A percentile compares a stretch with the other conserved stretches of the same genome.
Evolutionary conservation across 1,284 basidiomycete genomes (phyloP).

Genomic region (Heterobasidion annosum): DNA sequence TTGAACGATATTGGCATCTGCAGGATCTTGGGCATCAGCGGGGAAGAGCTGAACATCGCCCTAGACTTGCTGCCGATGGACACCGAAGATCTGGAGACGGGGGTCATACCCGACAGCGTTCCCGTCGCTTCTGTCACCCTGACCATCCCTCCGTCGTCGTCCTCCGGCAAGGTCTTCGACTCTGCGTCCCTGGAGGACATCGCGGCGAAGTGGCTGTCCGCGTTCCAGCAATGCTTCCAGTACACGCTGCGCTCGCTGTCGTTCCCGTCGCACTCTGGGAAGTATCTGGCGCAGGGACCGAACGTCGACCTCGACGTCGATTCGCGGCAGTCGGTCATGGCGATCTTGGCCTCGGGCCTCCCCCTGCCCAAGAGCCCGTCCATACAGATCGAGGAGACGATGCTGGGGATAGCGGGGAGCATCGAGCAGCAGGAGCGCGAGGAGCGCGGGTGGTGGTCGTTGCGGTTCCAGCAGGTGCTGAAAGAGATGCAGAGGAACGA

Average conservation of each 20-base stretch:
- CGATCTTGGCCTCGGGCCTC: constrained; percentile 49
- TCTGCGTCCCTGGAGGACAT: constrained; percentile 10
- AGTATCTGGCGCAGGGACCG: constrained; percentile 21
- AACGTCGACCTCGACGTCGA: constrained; percentile 26
- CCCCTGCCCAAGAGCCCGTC: constrained; percentile 65
- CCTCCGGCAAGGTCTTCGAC: constrained; percentile 5
- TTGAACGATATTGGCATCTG: constrained; percentile 46
- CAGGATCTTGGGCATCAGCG: constrained; percentile 40
- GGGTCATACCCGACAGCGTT: constrained; percentile 29
- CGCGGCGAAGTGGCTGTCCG: constrained; percentile 32
- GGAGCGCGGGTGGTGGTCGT: constrained; percentile 73
- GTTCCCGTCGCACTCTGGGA: constrained; percentile 29
- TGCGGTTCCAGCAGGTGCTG: constrained; percentile 63
- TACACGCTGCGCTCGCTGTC: constrained; percentile 45
- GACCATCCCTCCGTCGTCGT: constrained; percentile 15
- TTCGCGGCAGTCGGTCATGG: constrained; percentile 36
- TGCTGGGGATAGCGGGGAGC: constrained; percentile 15
- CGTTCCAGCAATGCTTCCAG: constrained; percentile 42
- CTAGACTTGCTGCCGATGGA: constrained; percentile 50
- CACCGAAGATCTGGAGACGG: constrained; percentile 29
- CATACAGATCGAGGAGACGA: constrained; percentile 33
- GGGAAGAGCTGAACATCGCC: constrained; percentile 21
- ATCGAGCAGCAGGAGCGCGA: constrained; percentile 46
- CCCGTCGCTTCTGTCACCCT: constrained; percentile 27
- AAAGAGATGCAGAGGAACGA: constrained; percentile 25